phyloP scores from a whole-genome alignment of 164 flowering plant species.

The Hamamelis virginiana region DNA sequence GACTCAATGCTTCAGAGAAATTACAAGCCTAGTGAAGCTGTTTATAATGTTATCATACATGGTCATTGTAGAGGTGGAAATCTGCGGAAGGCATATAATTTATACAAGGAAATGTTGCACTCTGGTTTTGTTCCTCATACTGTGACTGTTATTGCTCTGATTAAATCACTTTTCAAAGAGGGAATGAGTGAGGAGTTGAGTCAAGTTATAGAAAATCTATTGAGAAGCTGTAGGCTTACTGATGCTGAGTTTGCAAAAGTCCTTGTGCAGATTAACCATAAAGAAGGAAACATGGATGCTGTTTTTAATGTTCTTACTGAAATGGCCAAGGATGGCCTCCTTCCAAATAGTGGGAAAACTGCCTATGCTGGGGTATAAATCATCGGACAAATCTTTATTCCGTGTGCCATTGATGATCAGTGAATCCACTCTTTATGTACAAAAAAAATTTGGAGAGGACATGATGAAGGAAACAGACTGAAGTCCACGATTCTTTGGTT shows the following conservation, averaged over 20 bases:
- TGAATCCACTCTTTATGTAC: not conserved
- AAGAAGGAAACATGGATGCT: slow-evolving; percentile 79
- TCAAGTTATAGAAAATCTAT: slow-evolving; percentile 37
- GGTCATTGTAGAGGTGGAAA: slow-evolving; percentile 72
- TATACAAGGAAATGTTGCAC: slow-evolving; percentile 62
- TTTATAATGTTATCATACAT: slow-evolving; percentile 74
- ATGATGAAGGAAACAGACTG: not conserved
- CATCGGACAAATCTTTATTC: not conserved
- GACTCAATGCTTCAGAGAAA: slow-evolving; percentile 47
- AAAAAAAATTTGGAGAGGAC: not conserved
- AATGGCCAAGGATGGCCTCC: slow-evolving; percentile 84
- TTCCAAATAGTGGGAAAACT: slow-evolving; percentile 55
- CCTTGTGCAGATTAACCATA: slow-evolving; percentile 69
- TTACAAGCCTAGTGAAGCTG: slow-evolving; percentile 52
- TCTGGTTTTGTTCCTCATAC: slow-evolving; percentile 57
- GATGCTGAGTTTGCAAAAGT: slow-evolving; percentile 75
- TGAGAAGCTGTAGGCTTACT: slow-evolving; percentile 54
- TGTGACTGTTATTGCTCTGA: slow-evolving; percentile 54
- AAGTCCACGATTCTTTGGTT: not conserved
- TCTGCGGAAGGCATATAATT: slow-evolving; percentile 47
- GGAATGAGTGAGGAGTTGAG: slow-evolving; percentile 62
- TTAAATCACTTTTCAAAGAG: slow-evolving; percentile 49
- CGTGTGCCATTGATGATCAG: not conserved
- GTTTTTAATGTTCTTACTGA: slow-evolving; percentile 59
- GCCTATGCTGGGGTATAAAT: slow-evolving; percentile 13